Conservation (phyloP, 179 eudicot genomes). For the Corrigiola litoralis region DNA sequence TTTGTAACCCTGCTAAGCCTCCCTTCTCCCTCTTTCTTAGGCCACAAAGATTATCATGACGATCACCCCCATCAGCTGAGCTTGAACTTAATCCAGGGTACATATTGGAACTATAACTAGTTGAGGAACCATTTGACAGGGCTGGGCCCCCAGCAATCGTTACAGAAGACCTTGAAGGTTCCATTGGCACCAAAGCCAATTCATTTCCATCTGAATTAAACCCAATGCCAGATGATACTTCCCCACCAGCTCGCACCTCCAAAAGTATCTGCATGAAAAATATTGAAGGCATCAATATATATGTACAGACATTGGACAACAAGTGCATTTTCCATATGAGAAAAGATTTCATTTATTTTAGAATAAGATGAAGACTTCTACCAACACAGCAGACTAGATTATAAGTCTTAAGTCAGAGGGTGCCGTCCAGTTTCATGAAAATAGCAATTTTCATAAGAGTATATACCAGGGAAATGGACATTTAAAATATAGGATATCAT, state of each 20-base stretch:
- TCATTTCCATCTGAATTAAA: slow-evolving; percentile 65
- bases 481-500: no score
- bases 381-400: no score
- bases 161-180: slow-evolving; percentile 69
- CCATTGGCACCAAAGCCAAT: slow-evolving; percentile 80
- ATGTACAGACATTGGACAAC: background rate
- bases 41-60: slow-evolving; percentile 36
- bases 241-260: slow-evolving; percentile 47
- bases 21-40: slow-evolving; percentile 45
- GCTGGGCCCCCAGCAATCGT: slow-evolving; percentile 96
- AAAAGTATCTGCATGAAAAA: slow-evolving; percentile 59
- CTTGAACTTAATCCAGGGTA: slow-evolving; percentile 39
- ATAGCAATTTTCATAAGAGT: background rate
- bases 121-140: slow-evolving; percentile 69
- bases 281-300: slow-evolving; percentile 6
- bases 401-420: no score
- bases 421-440: no score
- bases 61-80: slow-evolving; percentile 42
- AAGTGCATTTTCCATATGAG: background rate
- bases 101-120: slow-evolving; percentile 38
- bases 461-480: no score
- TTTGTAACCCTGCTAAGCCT: slow-evolving; percentile 92
- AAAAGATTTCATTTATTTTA: no score
- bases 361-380: no score
- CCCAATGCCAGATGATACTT: slow-evolving; percentile 33